Evolutionary conservation across 1,284 basidiomycete species (phyloP).

Genomic region (Sanguinoderma infundibulare): DNA sequence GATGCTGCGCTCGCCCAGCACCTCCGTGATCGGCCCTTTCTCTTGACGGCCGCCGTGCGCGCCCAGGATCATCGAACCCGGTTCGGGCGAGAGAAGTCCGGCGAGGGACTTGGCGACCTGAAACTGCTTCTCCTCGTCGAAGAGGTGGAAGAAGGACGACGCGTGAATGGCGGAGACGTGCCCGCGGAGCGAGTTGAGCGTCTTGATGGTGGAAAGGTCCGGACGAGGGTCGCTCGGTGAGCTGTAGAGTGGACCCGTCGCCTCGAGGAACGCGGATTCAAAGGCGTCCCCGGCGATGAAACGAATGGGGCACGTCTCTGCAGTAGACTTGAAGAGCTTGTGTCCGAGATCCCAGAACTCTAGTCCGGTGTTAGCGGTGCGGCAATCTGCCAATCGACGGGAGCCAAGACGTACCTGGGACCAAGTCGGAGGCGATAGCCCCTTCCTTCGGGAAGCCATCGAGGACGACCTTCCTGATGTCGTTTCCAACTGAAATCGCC

Average conservation of each 20-base stretch:
- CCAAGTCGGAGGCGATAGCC: conserved; percentile 41
- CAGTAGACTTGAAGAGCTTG: conserved; percentile 37
- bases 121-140: conserved; percentile 46
- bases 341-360: conserved; percentile 42
- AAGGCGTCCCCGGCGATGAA: conserved; percentile 55
- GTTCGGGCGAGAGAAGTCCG: conserved; percentile 42
- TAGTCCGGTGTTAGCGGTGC: conserved; percentile 30
- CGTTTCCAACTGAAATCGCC: conserved; percentile 44
- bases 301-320: conserved; percentile 45
- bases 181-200: conserved; percentile 49
- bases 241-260: conserved; percentile 33
- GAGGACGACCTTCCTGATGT: conserved; percentile 43
- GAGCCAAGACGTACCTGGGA: conserved; percentile 31
- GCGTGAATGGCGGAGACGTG: conserved; percentile 51
- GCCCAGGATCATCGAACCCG: conserved; percentile 43
- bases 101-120: conserved; percentile 45
- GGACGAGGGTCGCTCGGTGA: conserved; percentile 28
- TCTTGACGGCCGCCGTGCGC: conserved; percentile 30
- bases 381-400: conserved; percentile 24
- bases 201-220: conserved; percentile 39
- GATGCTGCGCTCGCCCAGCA: neutral
- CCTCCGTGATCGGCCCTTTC: conserved; percentile 28
- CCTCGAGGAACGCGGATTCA: conserved; percentile 39
- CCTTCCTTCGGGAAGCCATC: conserved; percentile 44
- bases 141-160: conserved; percentile 57